phyloP scores from a whole-genome alignment of 495 filamentous ascomycete genomes.

The Penicillium soppii region DNA sequence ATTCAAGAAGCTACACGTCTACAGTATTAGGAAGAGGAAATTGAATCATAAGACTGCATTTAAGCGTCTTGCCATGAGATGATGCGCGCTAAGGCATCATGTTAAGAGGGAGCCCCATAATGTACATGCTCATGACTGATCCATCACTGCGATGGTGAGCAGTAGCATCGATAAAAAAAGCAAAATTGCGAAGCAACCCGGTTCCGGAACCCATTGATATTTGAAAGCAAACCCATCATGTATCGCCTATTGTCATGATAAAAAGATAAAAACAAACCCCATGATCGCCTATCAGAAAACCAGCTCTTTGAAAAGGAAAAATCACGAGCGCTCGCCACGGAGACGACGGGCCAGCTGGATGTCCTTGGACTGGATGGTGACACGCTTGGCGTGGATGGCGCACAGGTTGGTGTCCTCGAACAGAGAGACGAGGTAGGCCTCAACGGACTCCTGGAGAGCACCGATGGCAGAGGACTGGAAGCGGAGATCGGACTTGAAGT shows the following conservation, averaged over 20 bases:
- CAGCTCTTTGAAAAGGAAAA: constrained; percentile 9
- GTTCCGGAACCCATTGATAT: constrained; percentile 48
- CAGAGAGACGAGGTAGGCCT: constrained; percentile 99
- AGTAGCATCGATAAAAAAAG: constrained; percentile 40
- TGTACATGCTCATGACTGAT: constrained; percentile 49
- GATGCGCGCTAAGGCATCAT: constrained; percentile 35
- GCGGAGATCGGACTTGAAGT: constrained; percentile 99
- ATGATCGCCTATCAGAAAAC: constrained; percentile 48
- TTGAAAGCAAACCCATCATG: constrained; percentile 49
- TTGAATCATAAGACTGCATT: constrained; percentile 34
- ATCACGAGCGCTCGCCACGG: constrained; percentile 88
- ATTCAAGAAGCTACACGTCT: not conserved
- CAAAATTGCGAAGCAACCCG: constrained; percentile 39
- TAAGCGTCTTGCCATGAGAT: constrained; percentile 43
- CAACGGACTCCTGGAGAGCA: constrained; percentile 99
- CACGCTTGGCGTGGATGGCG: constrained; percentile 99
- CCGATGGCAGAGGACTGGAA: constrained; percentile 99
- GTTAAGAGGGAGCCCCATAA: constrained; percentile 32
- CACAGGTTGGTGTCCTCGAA: constrained; percentile 99
- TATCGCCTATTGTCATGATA: constrained; percentile 50
- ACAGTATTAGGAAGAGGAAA: not conserved
- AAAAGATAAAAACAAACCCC: constrained; percentile 43
- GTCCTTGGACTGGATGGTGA: constrained; percentile 93
- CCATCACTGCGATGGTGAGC: constrained; percentile 30
- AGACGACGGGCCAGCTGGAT: constrained; percentile 96